These are phyloP conservation scores for Herpotrichia juniperi DNA, from an alignment of 2,329 filamentous ascomycete species.

Conservation along the genomic window DNA sequence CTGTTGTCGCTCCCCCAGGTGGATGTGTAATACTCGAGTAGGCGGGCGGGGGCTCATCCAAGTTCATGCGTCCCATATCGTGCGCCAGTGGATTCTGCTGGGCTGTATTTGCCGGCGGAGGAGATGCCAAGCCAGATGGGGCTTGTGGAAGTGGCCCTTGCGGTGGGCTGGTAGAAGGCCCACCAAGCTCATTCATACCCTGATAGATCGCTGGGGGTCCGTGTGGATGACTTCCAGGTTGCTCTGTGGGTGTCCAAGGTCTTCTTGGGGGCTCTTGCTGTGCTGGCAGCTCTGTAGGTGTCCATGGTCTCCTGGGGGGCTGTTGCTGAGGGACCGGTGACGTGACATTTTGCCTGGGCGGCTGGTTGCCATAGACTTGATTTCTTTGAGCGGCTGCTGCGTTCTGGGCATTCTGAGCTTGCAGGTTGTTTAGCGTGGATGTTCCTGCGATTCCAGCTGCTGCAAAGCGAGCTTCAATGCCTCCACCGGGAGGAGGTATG, in stretches of 20 bases:
- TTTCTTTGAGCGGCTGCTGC: constrained; percentile 81
- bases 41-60: constrained; percentile 87
- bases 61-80: constrained; percentile 82
- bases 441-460: constrained; percentile 89
- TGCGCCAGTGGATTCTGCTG: constrained; percentile 75
- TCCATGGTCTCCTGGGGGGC: constrained; percentile 74
- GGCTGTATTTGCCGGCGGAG: constrained; percentile 33
- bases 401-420: constrained; percentile 77
- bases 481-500: constrained; percentile 75
- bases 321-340: constrained; percentile 42
- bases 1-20: constrained; percentile 51
- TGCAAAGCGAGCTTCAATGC: constrained; percentile 90
- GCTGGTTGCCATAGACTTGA: constrained; percentile 70
- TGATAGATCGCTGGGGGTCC: constrained; percentile 92
- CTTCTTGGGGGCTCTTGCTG: constrained; percentile 57
- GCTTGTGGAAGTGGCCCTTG: constrained; percentile 39
- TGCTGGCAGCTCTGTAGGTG: constrained; percentile 85
- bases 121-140: constrained; percentile 27
- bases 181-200: constrained; percentile 71
- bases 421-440: constrained; percentile 77
- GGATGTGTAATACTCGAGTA: constrained; percentile 75
- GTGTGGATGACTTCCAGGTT: constrained; percentile 83
- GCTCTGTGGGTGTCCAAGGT: constrained; percentile 95
- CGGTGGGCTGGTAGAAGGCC: constrained; percentile 49
- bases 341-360: constrained; percentile 55